Conservation (phyloP, 2,329 filamentous ascomycete genomes). For the Keithomyces neogunnii region DNA sequence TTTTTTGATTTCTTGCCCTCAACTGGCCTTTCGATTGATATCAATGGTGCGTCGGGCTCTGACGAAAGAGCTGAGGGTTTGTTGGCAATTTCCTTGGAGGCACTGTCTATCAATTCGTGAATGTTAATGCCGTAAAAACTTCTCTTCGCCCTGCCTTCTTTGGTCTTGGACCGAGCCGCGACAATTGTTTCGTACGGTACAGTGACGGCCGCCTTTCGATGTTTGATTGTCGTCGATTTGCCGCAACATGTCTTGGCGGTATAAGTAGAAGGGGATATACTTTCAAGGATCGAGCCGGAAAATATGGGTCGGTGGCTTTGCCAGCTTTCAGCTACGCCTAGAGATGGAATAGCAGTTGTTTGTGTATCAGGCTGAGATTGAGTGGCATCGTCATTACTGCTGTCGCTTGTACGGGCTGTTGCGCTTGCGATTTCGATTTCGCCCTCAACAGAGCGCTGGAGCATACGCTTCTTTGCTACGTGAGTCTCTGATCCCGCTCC, state of each 20-base stretch:
- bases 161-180: constrained; percentile 56
- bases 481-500: constrained; percentile 8
- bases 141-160: constrained; percentile 59
- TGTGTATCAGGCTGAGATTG: neutral
- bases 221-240: constrained; percentile 43
- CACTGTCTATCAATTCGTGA: constrained; percentile 69
- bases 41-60: constrained; percentile 26
- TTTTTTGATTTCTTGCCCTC: constrained; percentile 32
- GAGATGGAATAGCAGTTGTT: neutral
- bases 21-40: constrained; percentile 31
- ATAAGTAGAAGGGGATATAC: constrained; percentile 23
- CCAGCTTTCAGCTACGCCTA: constrained; percentile 9
- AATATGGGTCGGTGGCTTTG: constrained; percentile 17
- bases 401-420: neutral
- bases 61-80: constrained; percentile 16
- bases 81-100: constrained; percentile 48
- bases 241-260: constrained; percentile 49
- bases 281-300: constrained; percentile 17
- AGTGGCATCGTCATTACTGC: neutral
- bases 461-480: constrained; percentile 23
- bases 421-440: neutral
- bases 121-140: constrained; percentile 93
- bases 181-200: constrained; percentile 59
- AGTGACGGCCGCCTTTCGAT: constrained; percentile 37
- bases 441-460: constrained; percentile 14